Percentiles rank a stretch among this genome's conserved stretches.
These are phyloP conservation scores for Incumbomyces lentus DNA, from an alignment of 2,329 filamentous ascomycete genomes.

Conservation along the genomic window DNA sequence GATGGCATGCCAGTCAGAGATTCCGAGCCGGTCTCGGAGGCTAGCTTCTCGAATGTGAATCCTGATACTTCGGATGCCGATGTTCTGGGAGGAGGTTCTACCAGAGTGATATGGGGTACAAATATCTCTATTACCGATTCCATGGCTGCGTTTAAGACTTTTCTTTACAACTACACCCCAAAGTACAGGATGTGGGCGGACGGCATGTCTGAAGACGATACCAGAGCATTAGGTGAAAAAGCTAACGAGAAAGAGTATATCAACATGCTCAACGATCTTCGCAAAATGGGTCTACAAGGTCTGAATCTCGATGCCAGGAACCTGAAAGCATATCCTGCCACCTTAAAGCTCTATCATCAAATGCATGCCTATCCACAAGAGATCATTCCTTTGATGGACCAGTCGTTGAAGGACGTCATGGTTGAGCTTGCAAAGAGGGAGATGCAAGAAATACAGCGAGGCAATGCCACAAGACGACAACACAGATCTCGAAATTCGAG, in stretches of 20 bases:
- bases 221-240: conserved; percentile 53
- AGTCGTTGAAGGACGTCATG: conserved; percentile 86
- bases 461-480: conserved; percentile 42
- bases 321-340: conserved; percentile 83
- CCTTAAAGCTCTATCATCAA: conserved; percentile 90
- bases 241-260: conserved; percentile 74
- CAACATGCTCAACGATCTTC: conserved; percentile 79
- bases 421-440: conserved; percentile 76
- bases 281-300: conserved; percentile 70
- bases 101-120: conserved; percentile 89
- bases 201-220: conserved; percentile 68
- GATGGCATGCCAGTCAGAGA: conserved; percentile 49
- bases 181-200: conserved; percentile 92
- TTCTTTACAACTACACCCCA: conserved; percentile 78
- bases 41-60: conserved; percentile 58
- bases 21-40: conserved; percentile 42
- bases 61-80: conserved; percentile 89
- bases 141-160: conserved; percentile 79
- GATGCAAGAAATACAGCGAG: conserved; percentile 55
- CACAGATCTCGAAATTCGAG: conserved; percentile 45
- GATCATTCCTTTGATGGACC: conserved; percentile 94
- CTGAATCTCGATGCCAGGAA: conserved; percentile 84
- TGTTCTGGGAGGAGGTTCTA: conserved; percentile 67
- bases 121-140: conserved; percentile 90
- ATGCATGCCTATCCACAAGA: conserved; percentile 89